Evolutionary conservation across 306 rosid genomes (phyloP).

Genomic region (Phaseolus lunatus): DNA sequence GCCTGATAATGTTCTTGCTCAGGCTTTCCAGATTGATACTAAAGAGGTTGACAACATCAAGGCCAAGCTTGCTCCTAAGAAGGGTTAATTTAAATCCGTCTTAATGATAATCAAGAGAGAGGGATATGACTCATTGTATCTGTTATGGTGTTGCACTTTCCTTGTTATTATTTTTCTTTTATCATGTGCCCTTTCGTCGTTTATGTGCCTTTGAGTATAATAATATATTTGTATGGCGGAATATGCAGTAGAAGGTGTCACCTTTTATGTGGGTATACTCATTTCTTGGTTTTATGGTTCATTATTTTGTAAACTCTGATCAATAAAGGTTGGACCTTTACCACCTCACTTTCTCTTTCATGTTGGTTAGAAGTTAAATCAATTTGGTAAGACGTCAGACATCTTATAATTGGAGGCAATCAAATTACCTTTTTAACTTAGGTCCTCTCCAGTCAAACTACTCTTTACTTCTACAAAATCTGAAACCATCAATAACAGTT

Average conservation of each 20-base stretch:
- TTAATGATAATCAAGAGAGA: neutral
- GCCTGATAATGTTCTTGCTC: slow-evolving; percentile 52
- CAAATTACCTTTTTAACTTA: neutral
- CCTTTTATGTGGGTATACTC: neutral
- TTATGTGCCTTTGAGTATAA: neutral
- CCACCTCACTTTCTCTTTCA: slow-evolving; percentile 28
- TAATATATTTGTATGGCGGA: slow-evolving; percentile 25
- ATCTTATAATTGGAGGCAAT: slow-evolving; percentile 20
- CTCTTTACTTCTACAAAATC: neutral
- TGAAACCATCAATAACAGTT: neutral
- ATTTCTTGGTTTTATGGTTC: slow-evolving; percentile 4
- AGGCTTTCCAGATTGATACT: slow-evolving; percentile 55
- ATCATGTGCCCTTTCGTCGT: slow-evolving; percentile 10
- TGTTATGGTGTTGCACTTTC: slow-evolving; percentile 28
- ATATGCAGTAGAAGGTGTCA: slow-evolving; percentile 12
- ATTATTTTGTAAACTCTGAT: slow-evolving; percentile 25
- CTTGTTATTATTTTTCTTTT: neutral
- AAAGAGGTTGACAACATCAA: slow-evolving; percentile 49
- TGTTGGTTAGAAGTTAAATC: slow-evolving; percentile 38
- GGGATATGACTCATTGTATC: slow-evolving; percentile 13
- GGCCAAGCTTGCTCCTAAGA: slow-evolving; percentile 62
- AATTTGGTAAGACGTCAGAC: slow-evolving; percentile 35
- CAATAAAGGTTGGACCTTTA: slow-evolving; percentile 22
- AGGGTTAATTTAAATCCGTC: slow-evolving; percentile 8
- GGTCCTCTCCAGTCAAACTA: neutral